Conservation (phyloP, 441 rosid species). For the Sinapis alba region DNA sequence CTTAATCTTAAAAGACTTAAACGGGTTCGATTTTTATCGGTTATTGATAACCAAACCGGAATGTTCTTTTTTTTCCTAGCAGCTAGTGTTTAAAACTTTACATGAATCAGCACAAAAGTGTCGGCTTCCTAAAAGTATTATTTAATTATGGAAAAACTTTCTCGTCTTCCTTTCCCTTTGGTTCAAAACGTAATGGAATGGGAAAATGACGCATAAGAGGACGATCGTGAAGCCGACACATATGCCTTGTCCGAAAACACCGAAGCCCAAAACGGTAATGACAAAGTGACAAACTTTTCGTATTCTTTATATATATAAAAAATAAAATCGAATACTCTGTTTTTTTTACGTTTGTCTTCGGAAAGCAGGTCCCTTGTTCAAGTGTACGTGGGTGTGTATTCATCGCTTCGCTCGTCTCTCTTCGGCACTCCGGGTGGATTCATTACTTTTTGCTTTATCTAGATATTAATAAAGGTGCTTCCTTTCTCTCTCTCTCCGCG, state of each 20-base stretch:
- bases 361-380: not conserved
- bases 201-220: conserved; percentile 14
- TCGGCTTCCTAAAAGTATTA: conserved; percentile 6
- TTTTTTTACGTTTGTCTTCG: conserved; percentile 13
- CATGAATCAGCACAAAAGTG: not conserved
- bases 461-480: conserved; percentile 25
- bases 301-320: conserved; percentile 7
- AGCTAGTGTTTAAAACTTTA: not conserved
- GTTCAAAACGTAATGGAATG: conserved; percentile 18
- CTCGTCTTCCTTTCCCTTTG: not conserved
- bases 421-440: not conserved
- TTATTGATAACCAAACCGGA: not conserved
- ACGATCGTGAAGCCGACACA: conserved; percentile 31
- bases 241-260: not conserved
- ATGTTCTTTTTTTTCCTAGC: not conserved
- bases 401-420: conserved; percentile 19
- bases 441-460: not conserved
- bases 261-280: conserved; percentile 22
- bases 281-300: conserved; percentile 19
- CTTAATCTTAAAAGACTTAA: not conserved
- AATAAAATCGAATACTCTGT: conserved; percentile 5
- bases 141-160: not conserved
- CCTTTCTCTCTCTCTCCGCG: conserved; percentile 32
- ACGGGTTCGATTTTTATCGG: not conserved
- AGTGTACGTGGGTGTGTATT: conserved; percentile 16